Base-by-base conservation (phyloP, 139 green algal genomes). In the Ostreobium quekettii region DNA sequence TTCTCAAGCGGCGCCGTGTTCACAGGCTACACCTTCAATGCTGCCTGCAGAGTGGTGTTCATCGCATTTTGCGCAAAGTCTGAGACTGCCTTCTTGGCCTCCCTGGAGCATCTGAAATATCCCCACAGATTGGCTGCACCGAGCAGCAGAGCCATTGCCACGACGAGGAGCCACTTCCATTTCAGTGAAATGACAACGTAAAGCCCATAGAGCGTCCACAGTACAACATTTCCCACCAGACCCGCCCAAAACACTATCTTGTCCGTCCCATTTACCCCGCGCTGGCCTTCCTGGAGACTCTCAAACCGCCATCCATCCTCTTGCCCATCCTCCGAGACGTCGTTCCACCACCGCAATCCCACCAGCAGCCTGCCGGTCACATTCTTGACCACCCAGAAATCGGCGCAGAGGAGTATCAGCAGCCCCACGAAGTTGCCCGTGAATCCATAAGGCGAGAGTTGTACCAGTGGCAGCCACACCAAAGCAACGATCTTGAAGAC, bases 381-480 rank as follows among this genome's bases (percentile, higher is more conserved):
- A 49, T 98, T 98, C 73, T 98, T 96, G 8, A 90, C 84, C 76
- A 79, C 88, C 91, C 91, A 97, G 70, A 97, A 97, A 70, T 97
- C 91, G 35, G 88, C 70, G 19, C 87, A 83, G 22, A 96, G 75
- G 2, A 95, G 67, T 0, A 96, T 80, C 4, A 90, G 71, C 29
- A 84, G 84, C 2, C 92, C 72, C 0, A 94, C 89, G 71, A 96
- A 97, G 60, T 94, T 95, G 30, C 82, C 71, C 3, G 93, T 72
- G 49, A 97, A 97, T 32, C 78, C 77, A 0, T 73, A 76, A 49
- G 77, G 46, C 29, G 47, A 62, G 66, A 82, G 72, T 19, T 93
- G 74, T 5, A 76, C 67, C 22, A 92, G 59, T 11, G 90, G 74
- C 71, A 86, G 92, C 49, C 76, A 89, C 0, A 85, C 56, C 6